Base-by-base conservation (phyloP, 208 protist species). In the Trypanosoma congolense region DNA sequence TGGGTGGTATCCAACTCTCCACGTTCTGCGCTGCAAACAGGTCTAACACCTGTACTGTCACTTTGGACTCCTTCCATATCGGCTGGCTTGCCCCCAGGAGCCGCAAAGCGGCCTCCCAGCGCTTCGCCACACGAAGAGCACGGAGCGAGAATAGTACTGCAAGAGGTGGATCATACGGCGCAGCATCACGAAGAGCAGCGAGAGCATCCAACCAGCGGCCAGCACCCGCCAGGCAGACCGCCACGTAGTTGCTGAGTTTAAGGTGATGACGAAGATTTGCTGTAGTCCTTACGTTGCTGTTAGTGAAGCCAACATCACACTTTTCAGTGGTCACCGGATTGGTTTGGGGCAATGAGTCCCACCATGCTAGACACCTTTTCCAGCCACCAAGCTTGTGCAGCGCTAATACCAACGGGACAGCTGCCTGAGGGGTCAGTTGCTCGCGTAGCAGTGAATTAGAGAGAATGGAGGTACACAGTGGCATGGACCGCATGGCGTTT, bases 201-300 rank as follows among this genome's bases (percentile, higher is more conserved):
- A 86, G 65, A 3, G 68, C 66, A 6, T 45, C 38, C 18, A 21
- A 18, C 61, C 59, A 68, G 22, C 56, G 30, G 4, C 38, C 31
- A 24, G 56, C 28, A 35, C 24, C 29, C 43, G 77, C 56, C 36
- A 76, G 54, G 49, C 74, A 86, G 31, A 65, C 65, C 40, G 74
- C 79, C 40, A 86, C 72, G 48, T 81, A 77, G 61, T 75, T 86
- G 59, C 79, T 71, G 6, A 86, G 65, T 43, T 77, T 78, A 6
- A 80, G 54, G 62, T 86, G 66, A 9, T 22, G 28, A 26, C 66
- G 60, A 26, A 85, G 61, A 9, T 57, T 48, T 21, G 42, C 18
- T 31, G 14, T 21, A 54, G 33, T n/a, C 5, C 30, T 14, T 25
- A 14, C 10, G 16, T 45, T 5, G 25, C 18, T 12, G 5, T 38